Percentiles rank a stretch among this genome's conserved stretches.
Evolutionary conservation across 331 rosid genomes (phyloP).

Genomic region (Cydonia oblonga): DNA sequence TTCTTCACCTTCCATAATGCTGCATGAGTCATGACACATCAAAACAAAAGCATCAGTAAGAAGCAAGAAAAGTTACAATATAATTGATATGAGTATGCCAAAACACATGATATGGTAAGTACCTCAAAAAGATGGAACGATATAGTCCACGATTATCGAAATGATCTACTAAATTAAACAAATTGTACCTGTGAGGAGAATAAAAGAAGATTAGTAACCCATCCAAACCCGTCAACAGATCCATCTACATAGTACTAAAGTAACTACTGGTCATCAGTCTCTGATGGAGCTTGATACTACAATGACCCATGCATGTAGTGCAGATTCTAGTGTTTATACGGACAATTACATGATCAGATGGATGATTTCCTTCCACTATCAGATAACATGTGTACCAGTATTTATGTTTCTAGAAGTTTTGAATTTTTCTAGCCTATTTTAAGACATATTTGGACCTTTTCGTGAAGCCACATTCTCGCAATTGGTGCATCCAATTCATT

Average conservation of each 20-base stretch:
- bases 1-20: constrained; percentile 93
- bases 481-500: no score
- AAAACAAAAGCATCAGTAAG: background rate
- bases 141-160: constrained; percentile 72
- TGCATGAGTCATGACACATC: constrained; percentile 15
- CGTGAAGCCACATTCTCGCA: no score
- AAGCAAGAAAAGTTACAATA: background rate
- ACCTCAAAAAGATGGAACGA: constrained; percentile 84
- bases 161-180: constrained; percentile 64
- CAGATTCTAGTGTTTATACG: background rate
- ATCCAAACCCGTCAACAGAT: constrained; percentile 9
- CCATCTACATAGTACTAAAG: constrained; percentile 14
- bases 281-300: background rate
- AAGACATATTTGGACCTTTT: no score
- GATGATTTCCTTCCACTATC: background rate
- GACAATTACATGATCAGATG: background rate
- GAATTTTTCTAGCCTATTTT: no score
- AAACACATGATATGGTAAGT: constrained; percentile 11
- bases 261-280: background rate
- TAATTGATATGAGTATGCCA: background rate
- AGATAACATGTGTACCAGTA: background rate
- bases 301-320: background rate
- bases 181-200: constrained; percentile 59
- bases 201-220: constrained; percentile 2
- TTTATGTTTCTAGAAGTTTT: background rate